A percentile compares a stretch with the other conserved stretches of the same genome.
Conservation (phyloP, 1,284 basidiomycete genomes). For the Phellopilus nigrolimitatus region DNA sequence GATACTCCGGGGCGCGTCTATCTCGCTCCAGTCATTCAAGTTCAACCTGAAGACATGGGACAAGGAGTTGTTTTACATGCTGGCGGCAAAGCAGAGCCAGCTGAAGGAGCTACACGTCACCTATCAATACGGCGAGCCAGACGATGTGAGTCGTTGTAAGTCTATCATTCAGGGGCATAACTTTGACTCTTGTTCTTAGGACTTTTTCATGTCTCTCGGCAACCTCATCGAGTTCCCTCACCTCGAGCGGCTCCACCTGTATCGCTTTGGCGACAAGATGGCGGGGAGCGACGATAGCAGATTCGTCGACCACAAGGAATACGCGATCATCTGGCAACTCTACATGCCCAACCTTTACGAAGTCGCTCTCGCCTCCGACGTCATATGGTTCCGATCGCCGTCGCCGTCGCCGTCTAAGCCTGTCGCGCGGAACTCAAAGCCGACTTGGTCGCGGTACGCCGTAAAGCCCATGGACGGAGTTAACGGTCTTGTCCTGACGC, state of each 20-base stretch:
- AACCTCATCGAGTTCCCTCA: slow-evolving; percentile 18
- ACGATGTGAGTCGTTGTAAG: slow-evolving; percentile 14
- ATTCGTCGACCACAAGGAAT: slow-evolving; percentile 19
- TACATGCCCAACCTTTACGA: slow-evolving; percentile 20
- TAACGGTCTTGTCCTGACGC: slow-evolving; percentile 10
- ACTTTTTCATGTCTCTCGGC: slow-evolving; percentile 19
- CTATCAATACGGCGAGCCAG: slow-evolving; percentile 11
- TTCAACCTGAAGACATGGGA: slow-evolving; percentile 20
- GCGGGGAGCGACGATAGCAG: slow-evolving; percentile 3
- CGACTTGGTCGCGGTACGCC: slow-evolving; percentile 9
- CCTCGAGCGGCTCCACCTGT: slow-evolving; percentile 20
- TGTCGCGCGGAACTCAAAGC: not conserved
- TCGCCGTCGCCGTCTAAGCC: not conserved
- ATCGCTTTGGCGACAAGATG: slow-evolving; percentile 16
- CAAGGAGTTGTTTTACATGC: slow-evolving; percentile 21
- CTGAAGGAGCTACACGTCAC: slow-evolving; percentile 17
- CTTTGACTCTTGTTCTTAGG: slow-evolving; percentile 5
- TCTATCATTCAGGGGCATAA: not conserved
- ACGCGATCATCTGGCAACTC: slow-evolving; percentile 20
- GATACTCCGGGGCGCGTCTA: not conserved
- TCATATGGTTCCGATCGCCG: slow-evolving; percentile 13
- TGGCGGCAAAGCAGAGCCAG: slow-evolving; percentile 9
- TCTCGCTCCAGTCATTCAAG: slow-evolving; percentile 13
- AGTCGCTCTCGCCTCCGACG: slow-evolving; percentile 18
- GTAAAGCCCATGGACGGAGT: slow-evolving; percentile 16